A percentile compares a stretch with the other conserved stretches of the same genome.
phyloP scores from a whole-genome alignment of 306 rosid species.

The Castanospermum australe region DNA sequence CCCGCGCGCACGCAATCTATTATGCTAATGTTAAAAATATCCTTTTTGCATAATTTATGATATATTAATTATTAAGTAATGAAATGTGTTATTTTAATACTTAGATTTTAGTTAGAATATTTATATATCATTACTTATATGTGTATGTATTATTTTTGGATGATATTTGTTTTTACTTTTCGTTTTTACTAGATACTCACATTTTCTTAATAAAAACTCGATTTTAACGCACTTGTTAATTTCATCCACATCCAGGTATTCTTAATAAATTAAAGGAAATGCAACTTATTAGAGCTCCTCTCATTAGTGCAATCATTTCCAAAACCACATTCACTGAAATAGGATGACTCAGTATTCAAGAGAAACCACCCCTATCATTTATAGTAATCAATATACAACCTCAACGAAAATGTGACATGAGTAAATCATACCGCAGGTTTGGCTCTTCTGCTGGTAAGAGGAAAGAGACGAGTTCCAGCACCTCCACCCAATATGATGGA shows the following conservation, averaged over 20 bases:
- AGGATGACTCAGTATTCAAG: neutral
- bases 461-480: slow-evolving; percentile 86
- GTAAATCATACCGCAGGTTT: slow-evolving; percentile 67
- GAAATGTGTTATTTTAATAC: too few relatives aligned
- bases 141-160: too few relatives aligned
- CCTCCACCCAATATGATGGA: slow-evolving; percentile 88
- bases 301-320: neutral
- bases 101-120: too few relatives aligned
- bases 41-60: too few relatives aligned
- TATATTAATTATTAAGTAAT: too few relatives aligned
- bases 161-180: too few relatives aligned
- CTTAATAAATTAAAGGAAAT: neutral
- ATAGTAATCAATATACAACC: neutral
- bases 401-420: neutral
- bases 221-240: too few relatives aligned
- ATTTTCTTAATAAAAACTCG: too few relatives aligned
- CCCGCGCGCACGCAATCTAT: too few relatives aligned
- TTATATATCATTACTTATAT: too few relatives aligned
- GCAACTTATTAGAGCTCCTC: neutral
- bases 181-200: too few relatives aligned
- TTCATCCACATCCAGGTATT: neutral
- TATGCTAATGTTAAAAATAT: too few relatives aligned
- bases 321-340: neutral
- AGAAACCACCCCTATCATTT: neutral
- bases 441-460: slow-evolving; percentile 79